Conservation (phyloP, 2,329 filamentous ascomycete species). For the Rasamsonia emersonii region DNA sequence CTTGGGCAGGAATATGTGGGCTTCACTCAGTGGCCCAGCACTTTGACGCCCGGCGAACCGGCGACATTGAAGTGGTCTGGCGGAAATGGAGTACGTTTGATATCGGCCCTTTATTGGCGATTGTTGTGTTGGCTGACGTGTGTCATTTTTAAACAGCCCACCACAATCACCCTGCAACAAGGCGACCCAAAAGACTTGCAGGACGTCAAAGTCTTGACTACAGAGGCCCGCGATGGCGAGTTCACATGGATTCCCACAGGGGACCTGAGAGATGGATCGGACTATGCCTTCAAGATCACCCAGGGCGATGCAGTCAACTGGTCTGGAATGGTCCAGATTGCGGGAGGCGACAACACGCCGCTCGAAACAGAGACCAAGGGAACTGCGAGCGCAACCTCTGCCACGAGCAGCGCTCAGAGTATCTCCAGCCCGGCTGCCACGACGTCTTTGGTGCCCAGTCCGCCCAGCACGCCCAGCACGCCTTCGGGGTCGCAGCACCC, state of each 20-base stretch:
- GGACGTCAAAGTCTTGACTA: conserved; percentile 42
- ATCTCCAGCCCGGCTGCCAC: no score
- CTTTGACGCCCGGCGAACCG: conserved; percentile 41
- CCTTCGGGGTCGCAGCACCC: no score
- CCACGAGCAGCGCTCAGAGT: no score
- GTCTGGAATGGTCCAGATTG: conserved; percentile 43
- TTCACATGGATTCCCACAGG: conserved; percentile 45
- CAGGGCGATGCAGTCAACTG: conserved; percentile 49
- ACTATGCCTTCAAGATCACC: conserved; percentile 53
- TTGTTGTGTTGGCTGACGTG: no score
- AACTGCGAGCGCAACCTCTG: no score
- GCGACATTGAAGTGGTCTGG: conserved; percentile 42
- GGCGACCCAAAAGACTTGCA: conserved; percentile 43
- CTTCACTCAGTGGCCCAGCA: conserved; percentile 45
- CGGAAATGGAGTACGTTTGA: no score
- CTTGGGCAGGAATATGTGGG: conserved; percentile 38
- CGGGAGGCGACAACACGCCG: conserved; percentile 20
- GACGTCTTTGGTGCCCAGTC: no score
- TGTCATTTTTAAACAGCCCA: no score
- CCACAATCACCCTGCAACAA: conserved; percentile 49
- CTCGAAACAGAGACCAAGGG: neutral
- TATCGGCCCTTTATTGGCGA: no score
- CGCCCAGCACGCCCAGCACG: no score
- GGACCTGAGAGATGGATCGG: conserved; percentile 33
- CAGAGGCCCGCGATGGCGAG: conserved; percentile 35